A percentile compares a stretch with the other conserved stretches of the same genome.
Conservation (phyloP, 345 rosid genomes). For the Lepidium didymum region DNA sequence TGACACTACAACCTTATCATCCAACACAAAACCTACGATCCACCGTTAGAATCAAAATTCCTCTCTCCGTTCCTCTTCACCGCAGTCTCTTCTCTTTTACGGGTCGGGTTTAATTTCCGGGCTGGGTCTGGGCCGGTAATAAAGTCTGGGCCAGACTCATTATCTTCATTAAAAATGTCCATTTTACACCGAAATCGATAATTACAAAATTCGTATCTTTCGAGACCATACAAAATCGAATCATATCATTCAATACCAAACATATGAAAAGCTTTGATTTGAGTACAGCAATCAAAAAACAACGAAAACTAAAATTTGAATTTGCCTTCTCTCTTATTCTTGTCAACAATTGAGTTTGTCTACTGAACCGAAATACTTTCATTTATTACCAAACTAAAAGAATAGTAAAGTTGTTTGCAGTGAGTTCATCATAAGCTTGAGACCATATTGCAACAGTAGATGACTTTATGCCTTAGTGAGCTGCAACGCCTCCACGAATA, state of each 20-base stretch:
- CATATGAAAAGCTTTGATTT: neutral
- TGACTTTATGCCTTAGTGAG: constrained; percentile 8
- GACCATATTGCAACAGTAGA: neutral
- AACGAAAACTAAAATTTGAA: neutral
- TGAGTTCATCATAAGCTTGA: neutral
- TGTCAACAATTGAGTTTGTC: neutral
- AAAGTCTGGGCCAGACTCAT: neutral
- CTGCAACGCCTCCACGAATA: constrained; percentile 60
- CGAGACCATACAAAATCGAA: neutral
- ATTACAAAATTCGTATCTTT: neutral
- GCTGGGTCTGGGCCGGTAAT: neutral
- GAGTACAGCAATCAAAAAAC: neutral
- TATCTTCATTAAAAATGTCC: no score
- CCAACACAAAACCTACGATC: neutral
- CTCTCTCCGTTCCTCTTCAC: neutral
- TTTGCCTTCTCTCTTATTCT: neutral
- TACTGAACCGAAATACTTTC: neutral
- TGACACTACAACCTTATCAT: neutral
- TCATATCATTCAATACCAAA: neutral
- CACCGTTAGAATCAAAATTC: neutral
- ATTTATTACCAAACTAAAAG: neutral
- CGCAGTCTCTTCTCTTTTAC: neutral
- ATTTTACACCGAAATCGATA: no score
- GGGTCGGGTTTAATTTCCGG: neutral
- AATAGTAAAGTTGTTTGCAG: neutral